Percentiles rank a stretch among this genome's conserved stretches.
Conservation (phyloP, 345 rosid genomes). For the Litchi chinensis region DNA sequence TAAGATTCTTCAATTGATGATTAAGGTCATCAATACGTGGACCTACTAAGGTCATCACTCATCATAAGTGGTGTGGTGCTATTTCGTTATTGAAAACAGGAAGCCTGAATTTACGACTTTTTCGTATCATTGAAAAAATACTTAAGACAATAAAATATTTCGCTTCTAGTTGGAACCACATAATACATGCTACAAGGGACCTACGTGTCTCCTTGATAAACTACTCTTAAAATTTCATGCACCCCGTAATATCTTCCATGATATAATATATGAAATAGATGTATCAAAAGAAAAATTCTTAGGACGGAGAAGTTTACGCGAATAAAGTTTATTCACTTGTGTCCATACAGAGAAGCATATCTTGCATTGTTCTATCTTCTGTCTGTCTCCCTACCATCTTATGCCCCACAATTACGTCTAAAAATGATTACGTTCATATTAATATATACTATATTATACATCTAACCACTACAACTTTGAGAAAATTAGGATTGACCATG, state of each 20-base stretch:
- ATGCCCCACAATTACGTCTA: conserved; percentile 5
- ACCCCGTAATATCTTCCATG: neutral
- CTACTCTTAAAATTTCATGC: neutral
- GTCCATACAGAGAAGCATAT: neutral
- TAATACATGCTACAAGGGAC: conserved; percentile 15
- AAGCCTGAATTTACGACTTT: neutral
- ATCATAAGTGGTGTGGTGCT: neutral
- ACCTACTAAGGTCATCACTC: conserved; percentile 20
- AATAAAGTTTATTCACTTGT: conserved; percentile 9
- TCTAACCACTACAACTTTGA: neutral
- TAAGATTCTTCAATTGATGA: too few relatives aligned
- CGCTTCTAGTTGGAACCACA: conserved; percentile 3
- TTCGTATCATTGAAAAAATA: conserved; percentile 11
- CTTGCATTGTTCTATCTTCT: neutral
- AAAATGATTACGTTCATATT: neutral
- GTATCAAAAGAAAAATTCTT: neutral
- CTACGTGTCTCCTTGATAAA: conserved; percentile 11
- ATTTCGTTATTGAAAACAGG: neutral
- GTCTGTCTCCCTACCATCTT: neutral
- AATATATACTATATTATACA: neutral
- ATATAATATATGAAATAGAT: neutral
- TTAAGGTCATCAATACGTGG: conserved; percentile 4
- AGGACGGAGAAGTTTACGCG: conserved; percentile 13
- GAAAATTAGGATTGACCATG: neutral
- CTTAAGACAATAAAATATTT: conserved; percentile 1